Base-by-base conservation (phyloP, 352 stramenopile genomes). In the Globisporangium paddicum region DNA sequence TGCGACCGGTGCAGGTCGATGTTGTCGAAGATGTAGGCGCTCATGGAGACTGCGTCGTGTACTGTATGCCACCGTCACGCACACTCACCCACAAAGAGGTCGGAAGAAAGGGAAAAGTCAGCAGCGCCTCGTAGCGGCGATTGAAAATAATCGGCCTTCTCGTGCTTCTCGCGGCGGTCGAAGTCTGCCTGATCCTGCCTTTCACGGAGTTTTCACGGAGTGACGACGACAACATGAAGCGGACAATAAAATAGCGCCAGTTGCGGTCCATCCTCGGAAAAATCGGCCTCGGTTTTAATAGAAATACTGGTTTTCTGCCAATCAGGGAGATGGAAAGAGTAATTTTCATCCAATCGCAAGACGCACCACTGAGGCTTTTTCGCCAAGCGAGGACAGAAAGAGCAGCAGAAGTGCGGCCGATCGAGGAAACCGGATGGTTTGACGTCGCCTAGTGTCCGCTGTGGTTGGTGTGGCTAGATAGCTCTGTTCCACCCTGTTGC, bases 11-110 rank as follows among this genome's bases (percentile, higher is more conserved):
- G 32, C 42, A 50, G 41, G 47, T 48, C 25, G n/a, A 60, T 60
- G 46, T 41, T 55, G 47, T 55, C 50, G 59, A 66, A 66, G n/a
- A 66, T 35, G 47, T 62, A 67, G 38, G 61, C 47, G 48, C 54
- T 67, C 61, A 67, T 67, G 21, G 11, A 40, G 26, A 11, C 7
- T 19, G 6, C 8, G 7, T 35, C 16, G 16, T 4, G 23, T 53
- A 53, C 21, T 52, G 46, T 32, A 38, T 11, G n/a, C 47, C 38
- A 19, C 38, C 16, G 7, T 44, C 25, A 25, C n/a, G n/a, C n/a
- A n/a, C n/a, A n/a, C n/a, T n/a, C n/a, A n/a, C n/a, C n/a, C n/a
- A n/a, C n/a, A n/a, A n/a, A n/a, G 55, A 55, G 44, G 56, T 57
- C 56, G 56, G 56, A 57, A 63, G 56, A 63, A 56, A 57, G 46